Evolutionary conservation across 164 flowering plant genomes (phyloP).

Genomic region (Magnolia changhungtana): DNA sequence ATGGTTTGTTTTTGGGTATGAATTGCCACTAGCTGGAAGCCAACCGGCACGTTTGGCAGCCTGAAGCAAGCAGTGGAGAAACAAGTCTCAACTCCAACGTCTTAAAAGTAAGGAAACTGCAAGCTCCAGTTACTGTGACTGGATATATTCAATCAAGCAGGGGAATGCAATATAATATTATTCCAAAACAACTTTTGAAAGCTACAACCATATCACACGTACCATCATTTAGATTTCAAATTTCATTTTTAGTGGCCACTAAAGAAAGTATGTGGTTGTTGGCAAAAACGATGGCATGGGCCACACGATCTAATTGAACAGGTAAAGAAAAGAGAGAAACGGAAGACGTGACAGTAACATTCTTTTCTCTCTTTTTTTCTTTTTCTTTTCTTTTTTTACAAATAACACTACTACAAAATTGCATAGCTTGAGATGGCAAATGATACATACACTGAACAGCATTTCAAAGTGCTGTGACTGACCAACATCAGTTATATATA

Average conservation of each 20-base stretch:
- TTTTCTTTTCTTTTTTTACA: too few species aligned
- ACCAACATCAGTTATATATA: slow-evolving; percentile 95
- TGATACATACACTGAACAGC: slow-evolving; percentile 73
- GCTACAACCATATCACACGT: background rate
- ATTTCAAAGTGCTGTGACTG: slow-evolving; percentile 90
- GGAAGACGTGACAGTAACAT: background rate
- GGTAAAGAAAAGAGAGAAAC: background rate
- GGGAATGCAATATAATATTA: background rate
- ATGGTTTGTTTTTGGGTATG: slow-evolving; percentile 73
- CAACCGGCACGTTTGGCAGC: slow-evolving; percentile 88
- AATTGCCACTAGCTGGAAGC: slow-evolving; percentile 57
- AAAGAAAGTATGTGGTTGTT: background rate
- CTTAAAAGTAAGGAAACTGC: background rate
- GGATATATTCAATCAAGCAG: background rate
- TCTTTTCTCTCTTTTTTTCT: too few species aligned
- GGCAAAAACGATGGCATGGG: background rate
- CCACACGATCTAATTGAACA: background rate
- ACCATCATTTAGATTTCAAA: background rate
- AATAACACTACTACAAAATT: too few species aligned
- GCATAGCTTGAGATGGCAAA: background rate
- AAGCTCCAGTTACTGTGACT: background rate
- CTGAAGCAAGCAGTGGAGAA: slow-evolving; percentile 32
- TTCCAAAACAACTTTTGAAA: background rate
- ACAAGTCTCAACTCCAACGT: background rate
- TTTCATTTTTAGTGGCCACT: background rate